Evolutionary conservation across 2,329 filamentous ascomycete species (phyloP).

Genomic region (Monosporascus sp.): DNA sequence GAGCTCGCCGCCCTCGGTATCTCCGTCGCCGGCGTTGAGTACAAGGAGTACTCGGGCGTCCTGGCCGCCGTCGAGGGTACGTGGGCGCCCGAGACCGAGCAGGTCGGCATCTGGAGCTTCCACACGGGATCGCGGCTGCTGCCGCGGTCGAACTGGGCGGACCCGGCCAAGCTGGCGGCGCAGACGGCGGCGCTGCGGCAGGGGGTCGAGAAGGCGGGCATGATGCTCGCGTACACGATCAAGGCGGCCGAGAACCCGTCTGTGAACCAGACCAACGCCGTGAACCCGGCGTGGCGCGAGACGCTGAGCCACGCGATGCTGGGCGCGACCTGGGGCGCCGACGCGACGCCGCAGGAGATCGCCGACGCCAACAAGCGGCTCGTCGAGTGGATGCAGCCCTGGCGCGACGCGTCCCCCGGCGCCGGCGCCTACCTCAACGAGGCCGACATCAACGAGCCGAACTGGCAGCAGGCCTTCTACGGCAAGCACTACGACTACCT

Average conservation of each 20-base stretch:
- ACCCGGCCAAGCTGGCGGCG: slow-evolving; percentile 7
- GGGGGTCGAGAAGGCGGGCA: slow-evolving; percentile 9
- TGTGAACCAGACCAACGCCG: slow-evolving; percentile 16
- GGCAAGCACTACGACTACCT: slow-evolving; percentile 39
- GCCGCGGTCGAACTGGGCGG: slow-evolving; percentile 17
- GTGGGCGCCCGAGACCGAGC: slow-evolving; percentile 12
- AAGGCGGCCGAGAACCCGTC: slow-evolving; percentile 11
- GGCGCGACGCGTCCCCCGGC: slow-evolving; percentile 24
- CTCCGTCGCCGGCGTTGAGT: slow-evolving; percentile 4
- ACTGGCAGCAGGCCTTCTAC: slow-evolving; percentile 41
- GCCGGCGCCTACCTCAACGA: slow-evolving; percentile 46
- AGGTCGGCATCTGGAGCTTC: slow-evolving; percentile 12
- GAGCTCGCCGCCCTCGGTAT: slow-evolving; percentile 9
- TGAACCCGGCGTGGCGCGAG: slow-evolving; percentile 14
- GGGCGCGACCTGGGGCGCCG: slow-evolving; percentile 10
- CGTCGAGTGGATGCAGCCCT: slow-evolving; percentile 13
- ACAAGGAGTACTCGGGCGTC: slow-evolving; percentile 11
- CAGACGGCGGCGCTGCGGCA: slow-evolving; percentile 10
- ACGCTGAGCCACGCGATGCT: slow-evolving; percentile 10
- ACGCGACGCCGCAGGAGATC: slow-evolving; percentile 7
- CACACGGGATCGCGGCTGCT: slow-evolving; percentile 15
- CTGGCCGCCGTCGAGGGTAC: slow-evolving; percentile 12
- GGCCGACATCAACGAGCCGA: slow-evolving; percentile 40
- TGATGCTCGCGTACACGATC: slow-evolving; percentile 16
- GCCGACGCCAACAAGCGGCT: slow-evolving; percentile 9